These are phyloP conservation scores for Auriculariales sp. DNA, from an alignment of 768 basidiomycete genomes.

Conservation along the genomic window DNA sequence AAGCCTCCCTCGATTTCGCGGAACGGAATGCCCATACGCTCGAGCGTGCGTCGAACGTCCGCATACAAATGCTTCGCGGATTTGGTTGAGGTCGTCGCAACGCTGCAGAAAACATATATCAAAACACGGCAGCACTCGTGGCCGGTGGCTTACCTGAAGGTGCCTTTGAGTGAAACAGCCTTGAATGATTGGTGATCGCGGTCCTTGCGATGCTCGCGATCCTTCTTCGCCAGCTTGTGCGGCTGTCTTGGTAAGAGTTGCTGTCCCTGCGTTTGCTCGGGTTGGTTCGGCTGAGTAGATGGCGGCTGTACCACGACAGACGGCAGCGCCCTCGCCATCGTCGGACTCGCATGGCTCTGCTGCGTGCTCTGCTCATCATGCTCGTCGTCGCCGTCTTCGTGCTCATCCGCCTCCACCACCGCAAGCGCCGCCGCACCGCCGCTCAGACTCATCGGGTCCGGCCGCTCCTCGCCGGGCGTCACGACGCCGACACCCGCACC, in stretches of 20 bases:
- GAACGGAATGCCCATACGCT: conserved; percentile 91
- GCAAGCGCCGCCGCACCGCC: neutral
- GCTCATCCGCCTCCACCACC: neutral
- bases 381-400: neutral
- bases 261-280: too few relatives aligned
- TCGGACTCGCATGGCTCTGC: too few relatives aligned
- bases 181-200: too few relatives aligned
- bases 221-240: too few relatives aligned
- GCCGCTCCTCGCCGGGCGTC: neutral
- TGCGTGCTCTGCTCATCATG: too few relatives aligned
- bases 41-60: conserved; percentile 77
- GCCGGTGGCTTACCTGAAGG: conserved; percentile 48
- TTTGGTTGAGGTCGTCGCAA: conserved; percentile 91
- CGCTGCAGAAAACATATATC: conserved; percentile 28
- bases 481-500: neutral
- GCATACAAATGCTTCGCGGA: conserved; percentile 61
- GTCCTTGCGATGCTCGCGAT: too few relatives aligned
- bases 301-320: too few relatives aligned
- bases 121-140: too few relatives aligned
- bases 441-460: neutral
- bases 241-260: too few relatives aligned
- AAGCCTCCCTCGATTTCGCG: conserved; percentile 82
- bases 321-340: too few relatives aligned
- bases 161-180: neutral
- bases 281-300: too few relatives aligned